phyloP scores from a whole-genome alignment of 2,329 filamentous ascomycete genomes.

The Ceratocystis eucalypticola region DNA sequence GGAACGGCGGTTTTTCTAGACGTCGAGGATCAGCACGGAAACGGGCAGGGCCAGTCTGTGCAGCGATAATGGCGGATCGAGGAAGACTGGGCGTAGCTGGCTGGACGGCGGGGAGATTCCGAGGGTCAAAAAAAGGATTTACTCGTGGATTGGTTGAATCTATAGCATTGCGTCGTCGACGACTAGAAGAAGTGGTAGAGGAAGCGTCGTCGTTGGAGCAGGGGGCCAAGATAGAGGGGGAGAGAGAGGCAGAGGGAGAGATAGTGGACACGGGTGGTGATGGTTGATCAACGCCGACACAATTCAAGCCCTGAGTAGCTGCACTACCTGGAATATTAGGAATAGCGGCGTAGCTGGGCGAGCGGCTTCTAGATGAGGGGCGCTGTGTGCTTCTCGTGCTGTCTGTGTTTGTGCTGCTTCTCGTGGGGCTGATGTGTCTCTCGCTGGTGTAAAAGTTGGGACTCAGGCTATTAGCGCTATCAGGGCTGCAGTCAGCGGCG shows the following conservation, averaged over 20 bases:
- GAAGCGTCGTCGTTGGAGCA: neutral
- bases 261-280: neutral
- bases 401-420: neutral
- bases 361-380: conserved; percentile 18
- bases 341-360: conserved; percentile 14
- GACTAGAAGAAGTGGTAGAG: conserved; percentile 13
- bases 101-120: conserved; percentile 19
- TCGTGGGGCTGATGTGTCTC: conserved; percentile 15
- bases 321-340: neutral
- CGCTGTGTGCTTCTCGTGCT: too few relatives aligned
- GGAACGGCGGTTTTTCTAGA: conserved; percentile 19
- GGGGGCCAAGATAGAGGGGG: neutral
- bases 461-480: conserved; percentile 13
- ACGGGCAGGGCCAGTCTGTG: conserved; percentile 20
- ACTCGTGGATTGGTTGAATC: conserved; percentile 18
- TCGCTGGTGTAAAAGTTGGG: conserved; percentile 15
- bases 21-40: conserved; percentile 20
- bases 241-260: conserved; percentile 5
- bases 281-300: neutral
- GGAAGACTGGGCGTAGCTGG: conserved; percentile 17
- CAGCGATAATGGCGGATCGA: conserved; percentile 21
- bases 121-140: conserved; percentile 18
- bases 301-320: neutral
- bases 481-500: conserved; percentile 9
- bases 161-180: conserved; percentile 21